Conservation (phyloP, 129 eudicot genomes). For the Artemisia argyi region DNA sequence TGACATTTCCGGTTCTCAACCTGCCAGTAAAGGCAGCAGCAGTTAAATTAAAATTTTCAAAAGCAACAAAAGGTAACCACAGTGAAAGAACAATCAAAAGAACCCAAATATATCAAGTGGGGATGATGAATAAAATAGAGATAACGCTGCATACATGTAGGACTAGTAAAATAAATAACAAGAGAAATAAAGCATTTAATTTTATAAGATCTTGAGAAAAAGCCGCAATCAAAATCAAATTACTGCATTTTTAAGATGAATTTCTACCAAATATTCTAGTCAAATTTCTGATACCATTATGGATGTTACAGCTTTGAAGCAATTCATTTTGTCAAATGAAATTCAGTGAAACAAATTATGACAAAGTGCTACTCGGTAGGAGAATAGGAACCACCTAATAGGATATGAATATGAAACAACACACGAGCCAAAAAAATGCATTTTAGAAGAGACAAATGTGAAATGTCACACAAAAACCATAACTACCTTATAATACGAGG, state of each 20-base stretch:
- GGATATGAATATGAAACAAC: background rate
- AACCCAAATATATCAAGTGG: conserved; percentile 7
- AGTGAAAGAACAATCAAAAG: conserved; percentile 1
- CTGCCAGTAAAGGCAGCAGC: conserved; percentile 41
- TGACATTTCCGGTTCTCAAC: conserved; percentile 85
- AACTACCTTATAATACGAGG: conserved; percentile 66
- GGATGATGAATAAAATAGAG: background rate
- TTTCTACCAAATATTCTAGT: background rate
- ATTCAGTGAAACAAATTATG: background rate
- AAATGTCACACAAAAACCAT: conserved; percentile 1
- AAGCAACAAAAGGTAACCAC: conserved; percentile 16
- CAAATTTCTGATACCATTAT: conserved; percentile 5
- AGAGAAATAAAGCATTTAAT: background rate
- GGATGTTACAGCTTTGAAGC: background rate
- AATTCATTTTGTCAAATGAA: background rate
- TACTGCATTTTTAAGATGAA: conserved; percentile 3
- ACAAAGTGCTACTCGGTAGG: background rate
- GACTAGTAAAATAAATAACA: background rate
- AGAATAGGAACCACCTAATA: conserved; percentile 10
- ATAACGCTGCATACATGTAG: conserved; percentile 1
- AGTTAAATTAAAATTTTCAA: conserved; percentile 8
- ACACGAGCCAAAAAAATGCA: conserved; percentile 4
- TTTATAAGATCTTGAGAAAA: conserved; percentile 8
- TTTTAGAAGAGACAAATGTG: conserved; percentile 6
- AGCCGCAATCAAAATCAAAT: background rate